Evolutionary conservation across 2,329 filamentous ascomycete genomes (phyloP).

Genomic region (Pyrenophora tritici-repentis): DNA sequence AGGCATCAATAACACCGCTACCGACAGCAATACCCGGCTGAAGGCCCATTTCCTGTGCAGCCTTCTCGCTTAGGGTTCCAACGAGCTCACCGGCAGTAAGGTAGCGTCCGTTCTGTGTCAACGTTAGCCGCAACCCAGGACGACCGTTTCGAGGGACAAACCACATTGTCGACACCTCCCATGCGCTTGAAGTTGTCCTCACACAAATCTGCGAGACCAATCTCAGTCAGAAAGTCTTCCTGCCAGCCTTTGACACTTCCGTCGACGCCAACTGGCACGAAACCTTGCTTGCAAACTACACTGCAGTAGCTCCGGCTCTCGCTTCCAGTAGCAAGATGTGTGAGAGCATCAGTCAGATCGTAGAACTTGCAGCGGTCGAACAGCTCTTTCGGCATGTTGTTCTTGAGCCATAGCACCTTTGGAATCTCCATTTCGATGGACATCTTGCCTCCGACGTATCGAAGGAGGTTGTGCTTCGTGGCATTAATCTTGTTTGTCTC

Average conservation of each 20-base stretch:
- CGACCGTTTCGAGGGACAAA: slow-evolving; percentile 58
- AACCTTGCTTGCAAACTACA: slow-evolving; percentile 96
- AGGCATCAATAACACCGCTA: slow-evolving; percentile 96
- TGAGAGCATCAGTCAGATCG: slow-evolving; percentile 89
- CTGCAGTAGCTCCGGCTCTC: slow-evolving; percentile 95
- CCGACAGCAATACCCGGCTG: slow-evolving; percentile 88
- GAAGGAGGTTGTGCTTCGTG: slow-evolving; percentile 87
- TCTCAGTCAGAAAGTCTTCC: slow-evolving; percentile 84
- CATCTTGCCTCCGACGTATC: slow-evolving; percentile 97
- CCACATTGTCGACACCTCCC: slow-evolving; percentile 92
- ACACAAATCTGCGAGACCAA: slow-evolving; percentile 82
- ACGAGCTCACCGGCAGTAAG: slow-evolving; percentile 90
- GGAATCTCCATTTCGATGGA: slow-evolving; percentile 99
- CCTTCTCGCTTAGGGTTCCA: slow-evolving; percentile 81
- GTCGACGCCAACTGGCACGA: slow-evolving; percentile 93
- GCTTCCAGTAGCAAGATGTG: slow-evolving; percentile 89
- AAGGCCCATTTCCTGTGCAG: slow-evolving; percentile 81
- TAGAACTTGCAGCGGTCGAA: slow-evolving; percentile 97
- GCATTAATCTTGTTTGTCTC: slow-evolving; percentile 94
- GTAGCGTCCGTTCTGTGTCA: slow-evolving; percentile 86
- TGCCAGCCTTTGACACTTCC: slow-evolving; percentile 98
- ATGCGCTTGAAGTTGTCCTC: slow-evolving; percentile 90
- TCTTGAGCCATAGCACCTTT: slow-evolving; percentile 98
- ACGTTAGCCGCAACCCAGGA: slow-evolving; percentile 37
- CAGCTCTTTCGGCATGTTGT: slow-evolving; percentile 90